Evolutionary conservation across 2,329 filamentous ascomycete genomes (phyloP), one percentile per base, ranked within the genome.

Genomic region (Cordyceps fumosorosea): DNA sequence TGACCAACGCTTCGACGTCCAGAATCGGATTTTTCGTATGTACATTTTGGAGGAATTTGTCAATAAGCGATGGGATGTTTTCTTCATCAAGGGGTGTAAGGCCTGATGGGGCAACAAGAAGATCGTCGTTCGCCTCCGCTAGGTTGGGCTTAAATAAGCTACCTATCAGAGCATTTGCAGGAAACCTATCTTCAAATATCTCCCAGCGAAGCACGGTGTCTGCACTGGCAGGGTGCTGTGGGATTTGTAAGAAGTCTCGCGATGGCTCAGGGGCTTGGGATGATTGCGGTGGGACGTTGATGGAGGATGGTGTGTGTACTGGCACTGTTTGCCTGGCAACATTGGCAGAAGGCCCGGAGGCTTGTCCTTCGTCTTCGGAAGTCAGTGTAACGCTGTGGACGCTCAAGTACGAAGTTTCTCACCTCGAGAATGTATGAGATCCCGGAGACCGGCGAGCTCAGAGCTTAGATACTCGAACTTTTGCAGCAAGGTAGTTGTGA

Each of bases 11-110:
- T 56, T 67, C 65, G 1, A 66, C 63, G 37, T 70, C 65, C 1
- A 70, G 63, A 32, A 69, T 67, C 11, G 68, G 68, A 62, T 70
- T 70, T 56, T 70, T 69, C 7, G 67, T 69, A 52, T 70, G 67
- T 10, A 69, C 66, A 29, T 67, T 65, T 51, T 66, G 64, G 3
- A 70, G 62, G 50, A 69, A 70, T 12, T 65, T 64, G 29, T 69
- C 67, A 24, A 69, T 64, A 12, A 70, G 65, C 4, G 60, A 53
- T 5, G 67, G 65, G 2, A 69, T 67, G 18, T 63, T 64, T 53
- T 69, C 68, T 29, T 70, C 68, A 7, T 69, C 63, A 6, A 67
- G 37, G 6, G 63, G 64, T 2, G 48, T 61, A 6, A 67, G 58
- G 7, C 63, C 54, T 14, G 58, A 44, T 5, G 65, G 22, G 1